Conservation (phyloP, 148 eudicot species). For the Silene latifolia region DNA sequence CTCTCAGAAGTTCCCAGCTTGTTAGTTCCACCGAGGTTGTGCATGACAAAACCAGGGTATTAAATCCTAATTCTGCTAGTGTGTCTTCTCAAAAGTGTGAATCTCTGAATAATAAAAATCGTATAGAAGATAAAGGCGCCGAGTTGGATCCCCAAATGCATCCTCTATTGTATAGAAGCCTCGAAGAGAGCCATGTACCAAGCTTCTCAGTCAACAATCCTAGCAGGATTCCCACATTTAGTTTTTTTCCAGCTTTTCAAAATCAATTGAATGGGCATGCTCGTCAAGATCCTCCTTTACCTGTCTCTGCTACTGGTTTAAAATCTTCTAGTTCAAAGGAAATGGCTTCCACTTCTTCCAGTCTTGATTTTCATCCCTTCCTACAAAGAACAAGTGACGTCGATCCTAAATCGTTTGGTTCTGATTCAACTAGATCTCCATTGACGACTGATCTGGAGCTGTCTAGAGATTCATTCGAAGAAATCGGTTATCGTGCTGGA, state of each 20-base stretch:
- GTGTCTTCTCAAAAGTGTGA: slow-evolving; percentile 31
- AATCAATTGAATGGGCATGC: slow-evolving; percentile 53
- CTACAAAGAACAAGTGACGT: slow-evolving; percentile 54
- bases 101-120: slow-evolving; percentile 21
- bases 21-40: slow-evolving; percentile 33
- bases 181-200: slow-evolving; percentile 53
- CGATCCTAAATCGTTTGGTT: slow-evolving; percentile 21
- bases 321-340: slow-evolving; percentile 38
- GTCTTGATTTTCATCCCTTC: slow-evolving; percentile 84
- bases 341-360: slow-evolving; percentile 30
- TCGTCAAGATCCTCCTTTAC: slow-evolving; percentile 40
- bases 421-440: slow-evolving; percentile 27
- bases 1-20: slow-evolving; percentile 51
- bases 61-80: slow-evolving; percentile 22
- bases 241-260: slow-evolving; percentile 58
- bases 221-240: slow-evolving; percentile 49
- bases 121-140: slow-evolving; percentile 35
- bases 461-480: slow-evolving; percentile 31
- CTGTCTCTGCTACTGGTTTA: slow-evolving; percentile 30
- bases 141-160: slow-evolving; percentile 76
- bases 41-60: slow-evolving; percentile 20
- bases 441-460: slow-evolving; percentile 39
- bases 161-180: slow-evolving; percentile 70
- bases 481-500: slow-evolving; percentile 27
- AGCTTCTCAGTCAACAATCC: slow-evolving; percentile 46